These are phyloP conservation scores for Venturia oleaginea DNA, from an alignment of 2,329 filamentous ascomycete species.

Conservation along the genomic window DNA sequence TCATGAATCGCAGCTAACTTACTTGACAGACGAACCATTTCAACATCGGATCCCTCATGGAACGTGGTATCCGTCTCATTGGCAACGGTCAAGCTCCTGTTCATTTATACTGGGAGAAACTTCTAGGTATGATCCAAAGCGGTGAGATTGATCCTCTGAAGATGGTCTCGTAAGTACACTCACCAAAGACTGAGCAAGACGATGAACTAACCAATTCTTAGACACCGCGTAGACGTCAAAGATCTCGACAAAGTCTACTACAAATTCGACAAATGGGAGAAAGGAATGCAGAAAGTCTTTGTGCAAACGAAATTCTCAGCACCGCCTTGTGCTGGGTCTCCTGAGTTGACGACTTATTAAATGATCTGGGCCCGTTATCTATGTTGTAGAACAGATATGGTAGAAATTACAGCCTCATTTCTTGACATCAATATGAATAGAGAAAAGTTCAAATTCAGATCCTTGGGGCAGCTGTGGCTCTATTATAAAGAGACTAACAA, in stretches of 20 bases:
- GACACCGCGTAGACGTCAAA: conserved; percentile 56
- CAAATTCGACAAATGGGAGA: conserved; percentile 60
- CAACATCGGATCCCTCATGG: conserved; percentile 76
- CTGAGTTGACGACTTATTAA: conserved; percentile 36
- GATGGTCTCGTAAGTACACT: conserved; percentile 48
- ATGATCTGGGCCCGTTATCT: background rate
- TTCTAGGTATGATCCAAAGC: conserved; percentile 59
- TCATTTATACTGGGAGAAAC: conserved; percentile 72
- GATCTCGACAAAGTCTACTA: conserved; percentile 44
- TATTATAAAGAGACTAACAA: no score
- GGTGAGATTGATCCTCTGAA: conserved; percentile 64
- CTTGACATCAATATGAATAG: no score
- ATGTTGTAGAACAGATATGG: background rate
- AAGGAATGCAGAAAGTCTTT: conserved; percentile 75
- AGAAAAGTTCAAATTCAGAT: no score
- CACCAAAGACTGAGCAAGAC: background rate
- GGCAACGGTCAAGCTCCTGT: conserved; percentile 64
- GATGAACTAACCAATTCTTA: background rate
- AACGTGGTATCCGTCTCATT: conserved; percentile 73
- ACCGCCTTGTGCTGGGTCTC: conserved; percentile 41
- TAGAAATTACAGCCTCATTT: background rate
- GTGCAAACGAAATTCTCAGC: conserved; percentile 50
- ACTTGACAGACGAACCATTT: conserved; percentile 60
- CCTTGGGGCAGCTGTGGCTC: no score
- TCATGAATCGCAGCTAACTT: conserved; percentile 11